Base-by-base conservation (phyloP, 106 monocot genomes). In the Phalaenopsis aphrodite region DNA sequence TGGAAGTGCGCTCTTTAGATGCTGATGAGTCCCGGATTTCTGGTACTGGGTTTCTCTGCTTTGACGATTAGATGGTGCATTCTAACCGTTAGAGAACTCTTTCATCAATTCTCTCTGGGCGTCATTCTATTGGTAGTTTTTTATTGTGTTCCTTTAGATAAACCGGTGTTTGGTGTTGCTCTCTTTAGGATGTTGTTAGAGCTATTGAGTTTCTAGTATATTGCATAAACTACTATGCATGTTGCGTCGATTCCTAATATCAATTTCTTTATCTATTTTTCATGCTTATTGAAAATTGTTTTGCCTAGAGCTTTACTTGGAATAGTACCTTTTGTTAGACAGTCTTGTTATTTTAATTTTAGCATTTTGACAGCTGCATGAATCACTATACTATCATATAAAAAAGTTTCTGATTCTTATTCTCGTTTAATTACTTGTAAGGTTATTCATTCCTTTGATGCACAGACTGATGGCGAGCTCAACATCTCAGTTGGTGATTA, bases 371-470 rank as follows among this genome's bases (percentile, higher is more conserved):
- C 12, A 52, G 52, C 2, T 52, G 52, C 12, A 52, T 12, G 52
- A 10, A 52, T 52, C 52, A 52, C 52, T 52, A 52, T 52, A 12
- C 14, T 52, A 52, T 52, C 10, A 52, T 52, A 52, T 14, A 65
- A 65, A 65, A 39, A 69, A 37, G 21, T 30, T 38, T 45, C 43
- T 74, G 42, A 74, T 78, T 8, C 42, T 67, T 47, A 11, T 79
- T 6, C 0, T 78, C 67, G 21, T 21, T 39, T n/a, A 48, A 73
- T 56, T 78, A 74, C 41, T 36, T 85, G 11, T 86, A 98, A 30
- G 97, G 97, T 94, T 76, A 79, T 98, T 58, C 94, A 98, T 81
- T 83, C 92, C 66, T 98, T 98, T 78, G 94, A 98, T 88, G 97
- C 97, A 37, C 88, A 94, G 80, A 82, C 92, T 42, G 90, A 94